These are phyloP conservation scores for Globisporangium cederbergense DNA, from an alignment of 352 stramenopile species.

Conservation along the genomic window DNA sequence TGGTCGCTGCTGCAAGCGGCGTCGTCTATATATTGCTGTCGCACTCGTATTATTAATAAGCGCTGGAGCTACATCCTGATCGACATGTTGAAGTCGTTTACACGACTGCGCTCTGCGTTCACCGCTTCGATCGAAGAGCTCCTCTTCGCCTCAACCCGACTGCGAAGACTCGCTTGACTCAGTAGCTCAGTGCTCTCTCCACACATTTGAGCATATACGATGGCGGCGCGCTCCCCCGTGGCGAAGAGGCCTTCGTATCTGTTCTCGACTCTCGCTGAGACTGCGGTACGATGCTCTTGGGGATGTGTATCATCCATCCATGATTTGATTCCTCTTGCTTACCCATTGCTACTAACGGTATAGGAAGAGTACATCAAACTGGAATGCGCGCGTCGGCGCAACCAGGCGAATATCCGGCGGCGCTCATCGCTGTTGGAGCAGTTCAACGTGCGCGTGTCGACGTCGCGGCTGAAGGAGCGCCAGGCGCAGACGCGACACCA, in stretches of 20 bases:
- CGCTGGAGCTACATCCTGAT: too few species aligned
- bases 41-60: too few species aligned
- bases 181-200: not conserved
- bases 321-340: not conserved
- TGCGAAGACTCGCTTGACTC: not conserved
- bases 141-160: too few species aligned
- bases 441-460: constrained; percentile 34
- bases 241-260: constrained; percentile 12
- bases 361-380: constrained; percentile 60
- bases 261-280: constrained; percentile 41
- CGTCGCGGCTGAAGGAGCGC: constrained; percentile 42
- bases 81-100: too few species aligned
- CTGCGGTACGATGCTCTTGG: constrained; percentile 17
- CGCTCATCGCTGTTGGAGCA: constrained; percentile 46
- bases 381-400: constrained; percentile 49
- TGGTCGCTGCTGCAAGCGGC: too few species aligned
- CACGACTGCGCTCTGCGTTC: too few species aligned
- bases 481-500: constrained; percentile 42
- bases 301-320: too few species aligned
- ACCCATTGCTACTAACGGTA: not conserved
- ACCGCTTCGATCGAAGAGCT: too few species aligned
- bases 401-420: constrained; percentile 34
- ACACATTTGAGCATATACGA: not conserved
- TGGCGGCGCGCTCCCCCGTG: not conserved
- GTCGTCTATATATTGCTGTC: too few species aligned